Conservation (phyloP, 75 land plant species). For the Isoetes taiwanensis region DNA sequence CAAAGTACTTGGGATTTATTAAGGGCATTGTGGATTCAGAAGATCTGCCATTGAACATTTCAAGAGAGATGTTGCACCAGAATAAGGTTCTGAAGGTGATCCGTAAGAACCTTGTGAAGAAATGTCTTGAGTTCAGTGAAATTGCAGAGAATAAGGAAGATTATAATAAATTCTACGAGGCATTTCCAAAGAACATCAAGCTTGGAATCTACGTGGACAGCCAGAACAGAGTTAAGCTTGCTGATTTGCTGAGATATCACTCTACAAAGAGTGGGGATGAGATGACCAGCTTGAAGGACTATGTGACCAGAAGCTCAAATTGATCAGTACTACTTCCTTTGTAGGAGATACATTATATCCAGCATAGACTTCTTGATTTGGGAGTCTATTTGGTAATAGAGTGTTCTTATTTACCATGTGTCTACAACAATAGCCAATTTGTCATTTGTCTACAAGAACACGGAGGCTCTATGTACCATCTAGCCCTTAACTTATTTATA, state of each 20-base stretch:
- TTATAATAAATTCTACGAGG: not conserved
- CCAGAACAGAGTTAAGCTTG: not conserved
- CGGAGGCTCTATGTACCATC: too few relatives aligned
- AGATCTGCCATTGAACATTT: not conserved
- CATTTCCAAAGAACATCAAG: not conserved
- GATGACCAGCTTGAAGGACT: not conserved
- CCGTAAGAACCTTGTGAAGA: not conserved
- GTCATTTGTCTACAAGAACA: too few relatives aligned
- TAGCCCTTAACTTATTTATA: too few relatives aligned
- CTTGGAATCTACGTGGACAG: not conserved
- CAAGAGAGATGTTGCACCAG: not conserved
- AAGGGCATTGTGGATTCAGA: not conserved
- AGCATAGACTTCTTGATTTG: too few relatives aligned
- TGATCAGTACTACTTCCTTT: slow-evolving; percentile 19
- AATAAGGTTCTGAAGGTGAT: not conserved
- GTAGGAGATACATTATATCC: too few relatives aligned
- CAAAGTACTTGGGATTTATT: not conserved
- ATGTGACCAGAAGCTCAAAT: slow-evolving; percentile 11
- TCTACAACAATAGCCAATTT: too few relatives aligned
- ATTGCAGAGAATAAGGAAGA: not conserved
- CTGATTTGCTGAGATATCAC: not conserved
- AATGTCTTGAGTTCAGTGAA: not conserved
- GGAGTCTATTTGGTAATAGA: too few relatives aligned
- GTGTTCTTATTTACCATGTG: too few relatives aligned
- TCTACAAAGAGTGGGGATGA: not conserved